These are phyloP conservation scores for Arabidopsis hybrid DNA, from an alignment of 441 rosid genomes.

Conservation along the genomic window DNA sequence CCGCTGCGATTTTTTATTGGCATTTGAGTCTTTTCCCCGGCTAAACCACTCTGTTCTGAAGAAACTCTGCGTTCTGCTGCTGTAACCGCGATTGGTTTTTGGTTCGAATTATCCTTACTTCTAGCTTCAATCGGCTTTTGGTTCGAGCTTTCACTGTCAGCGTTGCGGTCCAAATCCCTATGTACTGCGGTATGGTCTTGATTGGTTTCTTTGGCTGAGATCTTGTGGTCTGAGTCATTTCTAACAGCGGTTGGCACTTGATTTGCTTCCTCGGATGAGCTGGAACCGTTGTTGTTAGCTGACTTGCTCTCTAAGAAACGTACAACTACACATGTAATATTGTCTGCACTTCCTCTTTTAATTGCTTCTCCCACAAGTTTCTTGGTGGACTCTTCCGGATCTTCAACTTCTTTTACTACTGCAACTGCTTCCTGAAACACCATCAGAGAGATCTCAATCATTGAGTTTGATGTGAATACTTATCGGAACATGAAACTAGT, in stretches of 20 bases:
- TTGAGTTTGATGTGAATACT: no score
- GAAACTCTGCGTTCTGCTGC: constrained; percentile 1
- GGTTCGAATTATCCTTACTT: no score
- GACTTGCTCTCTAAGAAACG: constrained; percentile 60
- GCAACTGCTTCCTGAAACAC: constrained; percentile 74
- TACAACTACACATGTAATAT: constrained; percentile 89
- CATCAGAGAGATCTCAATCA: not conserved
- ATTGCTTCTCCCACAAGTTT: constrained; percentile 82
- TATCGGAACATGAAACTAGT: no score
- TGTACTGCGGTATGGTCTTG: constrained; percentile 9
- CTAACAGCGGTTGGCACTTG: not conserved
- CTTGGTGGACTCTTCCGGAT: constrained; percentile 81
- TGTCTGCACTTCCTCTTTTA: constrained; percentile 88
- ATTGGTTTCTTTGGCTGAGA: constrained; percentile 27
- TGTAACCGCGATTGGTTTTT: not conserved
- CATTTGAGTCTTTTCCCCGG: constrained; percentile 9
- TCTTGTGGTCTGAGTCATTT: constrained; percentile 17
- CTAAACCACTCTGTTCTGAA: constrained; percentile 28
- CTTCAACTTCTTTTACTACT: constrained; percentile 69
- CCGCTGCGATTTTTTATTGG: not conserved
- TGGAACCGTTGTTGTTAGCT: constrained; percentile 36
- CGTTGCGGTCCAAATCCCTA: not conserved
- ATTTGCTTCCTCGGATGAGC: constrained; percentile 25
- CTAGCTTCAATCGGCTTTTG: constrained; percentile 1
- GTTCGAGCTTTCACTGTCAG: not conserved